Evolutionary conservation across 2,329 filamentous ascomycete genomes (phyloP).

Genomic region (Lasiodiplodia theobromae): DNA sequence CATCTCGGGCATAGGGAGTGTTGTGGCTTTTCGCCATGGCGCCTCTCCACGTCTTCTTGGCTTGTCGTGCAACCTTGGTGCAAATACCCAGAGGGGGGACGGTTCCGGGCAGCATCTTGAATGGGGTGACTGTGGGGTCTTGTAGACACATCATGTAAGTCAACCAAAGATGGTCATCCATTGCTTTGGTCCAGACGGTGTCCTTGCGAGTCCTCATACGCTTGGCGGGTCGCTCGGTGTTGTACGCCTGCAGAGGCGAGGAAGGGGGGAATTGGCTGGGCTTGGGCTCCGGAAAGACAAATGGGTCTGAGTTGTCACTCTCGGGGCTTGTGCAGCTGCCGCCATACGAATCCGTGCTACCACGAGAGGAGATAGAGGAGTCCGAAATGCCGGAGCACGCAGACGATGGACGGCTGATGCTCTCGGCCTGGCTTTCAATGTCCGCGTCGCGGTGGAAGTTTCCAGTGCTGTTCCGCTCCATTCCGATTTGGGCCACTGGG

Average conservation of each 20-base stretch:
- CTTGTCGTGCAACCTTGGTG: constrained; percentile 67
- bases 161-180: constrained; percentile 72
- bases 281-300: constrained; percentile 53
- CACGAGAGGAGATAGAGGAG: constrained; percentile 67
- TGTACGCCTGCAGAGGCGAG: constrained; percentile 42
- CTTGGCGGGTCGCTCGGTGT: constrained; percentile 43
- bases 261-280: constrained; percentile 37
- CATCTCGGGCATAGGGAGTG: constrained; percentile 53
- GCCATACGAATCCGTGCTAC: constrained; percentile 64
- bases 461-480: constrained; percentile 39
- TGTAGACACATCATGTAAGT: constrained; percentile 71
- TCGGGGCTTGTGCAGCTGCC: constrained; percentile 69
- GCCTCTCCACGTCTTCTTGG: constrained; percentile 66
- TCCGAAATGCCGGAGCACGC: constrained; percentile 66
- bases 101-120: constrained; percentile 70
- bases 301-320: constrained; percentile 64
- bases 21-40: constrained; percentile 41
- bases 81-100: constrained; percentile 70
- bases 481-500: constrained; percentile 51
- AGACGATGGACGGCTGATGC: constrained; percentile 63
- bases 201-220: constrained; percentile 52
- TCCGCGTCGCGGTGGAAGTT: constrained; percentile 42
- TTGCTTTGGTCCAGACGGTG: constrained; percentile 64
- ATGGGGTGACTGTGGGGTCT: constrained; percentile 70
- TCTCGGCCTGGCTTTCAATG: constrained; percentile 47